A percentile compares a stretch with the other conserved stretches of the same genome.
phyloP scores from a whole-genome alignment of 441 rosid genomes.

The Manihot esculenta region DNA sequence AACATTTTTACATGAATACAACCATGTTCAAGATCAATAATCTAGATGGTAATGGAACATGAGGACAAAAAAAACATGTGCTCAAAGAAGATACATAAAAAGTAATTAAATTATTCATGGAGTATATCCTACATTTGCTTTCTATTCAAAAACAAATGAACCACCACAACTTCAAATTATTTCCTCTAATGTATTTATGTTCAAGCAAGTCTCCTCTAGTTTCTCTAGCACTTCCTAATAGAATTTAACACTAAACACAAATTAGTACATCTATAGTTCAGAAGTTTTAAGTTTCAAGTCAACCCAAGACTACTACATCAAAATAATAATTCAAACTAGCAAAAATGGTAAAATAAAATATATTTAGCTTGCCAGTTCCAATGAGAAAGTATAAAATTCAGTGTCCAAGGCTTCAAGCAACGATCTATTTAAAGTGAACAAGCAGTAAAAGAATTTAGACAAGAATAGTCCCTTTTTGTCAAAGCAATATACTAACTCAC shows the following conservation, averaged over 20 bases:
- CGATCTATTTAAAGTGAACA: not conserved
- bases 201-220: not conserved
- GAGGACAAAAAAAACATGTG: not conserved
- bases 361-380: not conserved
- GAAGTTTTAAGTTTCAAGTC: not conserved
- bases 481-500: constrained; percentile 19
- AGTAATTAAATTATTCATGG: not conserved
- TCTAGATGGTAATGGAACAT: not conserved
- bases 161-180: not conserved
- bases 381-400: not conserved
- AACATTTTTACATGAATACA: not conserved
- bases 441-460: too few species aligned
- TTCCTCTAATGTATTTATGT: not conserved
- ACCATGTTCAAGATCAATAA: not conserved
- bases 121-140: not conserved
- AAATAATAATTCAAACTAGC: not conserved
- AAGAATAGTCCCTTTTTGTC: too few species aligned
- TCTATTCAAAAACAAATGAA: not conserved
- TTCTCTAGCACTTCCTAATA: not conserved
- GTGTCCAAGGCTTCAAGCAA: not conserved
- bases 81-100: not conserved
- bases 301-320: not conserved
- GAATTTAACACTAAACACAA: not conserved
- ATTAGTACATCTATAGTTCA: not conserved
- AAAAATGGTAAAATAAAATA: not conserved